These are phyloP conservation scores for Nakazawaea pomicola DNA, from an alignment of 805 yeast species.

Conservation along the genomic window DNA sequence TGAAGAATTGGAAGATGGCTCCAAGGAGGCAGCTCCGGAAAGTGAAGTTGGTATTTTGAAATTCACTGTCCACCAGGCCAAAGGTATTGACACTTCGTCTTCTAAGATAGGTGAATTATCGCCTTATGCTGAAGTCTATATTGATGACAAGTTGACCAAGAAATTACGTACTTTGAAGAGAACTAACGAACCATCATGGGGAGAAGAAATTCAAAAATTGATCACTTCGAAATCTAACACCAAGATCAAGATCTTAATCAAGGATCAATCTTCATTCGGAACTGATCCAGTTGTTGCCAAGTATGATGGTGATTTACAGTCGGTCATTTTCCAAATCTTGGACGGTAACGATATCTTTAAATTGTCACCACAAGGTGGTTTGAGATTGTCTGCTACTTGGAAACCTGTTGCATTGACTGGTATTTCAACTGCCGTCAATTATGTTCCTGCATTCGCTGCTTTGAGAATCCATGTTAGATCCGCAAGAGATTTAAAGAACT, in stretches of 20 bases:
- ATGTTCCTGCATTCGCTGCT: constrained; percentile 63
- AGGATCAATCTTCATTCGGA: constrained; percentile 50
- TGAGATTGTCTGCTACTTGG: constrained; percentile 59
- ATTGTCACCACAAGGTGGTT: constrained; percentile 47
- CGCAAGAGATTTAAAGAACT: constrained; percentile 46
- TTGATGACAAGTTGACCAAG: constrained; percentile 52
- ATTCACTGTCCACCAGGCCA: constrained; percentile 55
- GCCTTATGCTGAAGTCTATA: constrained; percentile 64
- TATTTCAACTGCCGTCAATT: constrained; percentile 36
- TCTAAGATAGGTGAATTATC: constrained; percentile 50
- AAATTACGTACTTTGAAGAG: constrained; percentile 57
- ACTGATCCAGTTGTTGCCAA: constrained; percentile 47
- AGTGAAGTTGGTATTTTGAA: constrained; percentile 74
- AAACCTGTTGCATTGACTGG: constrained; percentile 62
- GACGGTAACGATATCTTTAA: constrained; percentile 47
- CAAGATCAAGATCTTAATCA: constrained; percentile 48
- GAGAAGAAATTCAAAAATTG: constrained; percentile 55
- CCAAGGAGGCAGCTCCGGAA: constrained; percentile 44
- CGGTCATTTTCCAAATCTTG: constrained; percentile 42
- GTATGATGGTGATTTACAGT: constrained; percentile 48
- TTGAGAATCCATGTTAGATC: constrained; percentile 53
- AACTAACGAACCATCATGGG: constrained; percentile 72
- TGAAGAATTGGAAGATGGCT: constrained; percentile 41
- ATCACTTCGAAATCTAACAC: constrained; percentile 57
- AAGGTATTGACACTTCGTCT: constrained; percentile 45